phyloP scores from a whole-genome alignment of 129 eudicot genomes.

The Lactuca sativa region DNA sequence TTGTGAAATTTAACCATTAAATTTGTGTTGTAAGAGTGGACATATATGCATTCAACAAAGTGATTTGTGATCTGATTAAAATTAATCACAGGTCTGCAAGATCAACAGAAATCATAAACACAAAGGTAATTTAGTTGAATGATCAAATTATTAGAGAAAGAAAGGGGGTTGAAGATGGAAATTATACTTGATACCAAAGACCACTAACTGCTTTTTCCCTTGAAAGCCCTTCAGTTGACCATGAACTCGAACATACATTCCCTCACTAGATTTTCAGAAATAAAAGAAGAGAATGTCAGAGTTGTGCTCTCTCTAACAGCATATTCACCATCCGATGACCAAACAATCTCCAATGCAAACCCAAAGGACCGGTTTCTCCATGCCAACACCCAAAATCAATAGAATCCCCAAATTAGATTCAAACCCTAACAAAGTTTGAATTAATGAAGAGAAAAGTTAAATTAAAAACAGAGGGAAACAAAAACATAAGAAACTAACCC shows the following conservation, averaged over 20 bases:
- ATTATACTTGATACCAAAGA: conserved; percentile 74
- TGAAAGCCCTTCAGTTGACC: conserved; percentile 85
- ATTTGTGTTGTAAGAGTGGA: too few species aligned
- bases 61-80: conserved; percentile 74
- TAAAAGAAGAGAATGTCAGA: neutral
- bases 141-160: neutral
- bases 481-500: too few species aligned
- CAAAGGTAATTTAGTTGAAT: neutral
- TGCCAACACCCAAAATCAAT: too few species aligned
- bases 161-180: neutral
- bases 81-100: conserved; percentile 74
- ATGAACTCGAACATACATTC: conserved; percentile 72
- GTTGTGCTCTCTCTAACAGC: too few species aligned
- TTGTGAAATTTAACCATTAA: too few species aligned
- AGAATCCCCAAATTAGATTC: too few species aligned
- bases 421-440: too few species aligned
- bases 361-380: too few species aligned
- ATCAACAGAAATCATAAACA: conserved; percentile 10
- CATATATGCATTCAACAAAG: conserved; percentile 69
- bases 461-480: too few species aligned
- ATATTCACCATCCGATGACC: too few species aligned
- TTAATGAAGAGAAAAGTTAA: too few species aligned
- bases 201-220: conserved; percentile 76
- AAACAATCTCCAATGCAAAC: too few species aligned
- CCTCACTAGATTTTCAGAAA: conserved; percentile 51